Percentiles rank a stretch among this genome's conserved stretches.
phyloP scores from a whole-genome alignment of 345 rosid species.

The Salix suchowensis region DNA sequence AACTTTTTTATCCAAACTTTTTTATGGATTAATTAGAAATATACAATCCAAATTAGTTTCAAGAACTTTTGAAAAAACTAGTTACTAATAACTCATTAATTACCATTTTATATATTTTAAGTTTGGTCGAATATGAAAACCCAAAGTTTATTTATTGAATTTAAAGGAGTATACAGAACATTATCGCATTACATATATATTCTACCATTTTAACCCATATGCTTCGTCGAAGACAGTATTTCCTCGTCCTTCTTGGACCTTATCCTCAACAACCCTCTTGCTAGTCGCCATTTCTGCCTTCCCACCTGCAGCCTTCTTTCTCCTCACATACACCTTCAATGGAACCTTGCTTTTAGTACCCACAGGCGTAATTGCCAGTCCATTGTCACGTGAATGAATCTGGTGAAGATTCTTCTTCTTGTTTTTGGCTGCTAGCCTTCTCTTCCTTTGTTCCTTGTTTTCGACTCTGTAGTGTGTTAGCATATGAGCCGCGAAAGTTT shows the following conservation, averaged over 20 bases:
- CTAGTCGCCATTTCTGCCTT: neutral
- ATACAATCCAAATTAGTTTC: no score
- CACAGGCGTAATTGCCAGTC: slow-evolving; percentile 2
- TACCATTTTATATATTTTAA: no score
- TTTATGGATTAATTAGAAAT: no score
- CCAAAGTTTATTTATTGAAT: no score
- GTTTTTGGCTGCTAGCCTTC: slow-evolving; percentile 18
- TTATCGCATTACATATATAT: no score
- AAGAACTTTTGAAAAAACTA: no score
- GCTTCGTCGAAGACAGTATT: neutral
- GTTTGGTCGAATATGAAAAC: no score
- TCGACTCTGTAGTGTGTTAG: slow-evolving; percentile 11
- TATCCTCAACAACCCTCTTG: neutral
- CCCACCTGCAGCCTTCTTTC: neutral
- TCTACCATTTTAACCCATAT: no score
- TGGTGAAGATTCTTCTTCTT: slow-evolving; percentile 8
- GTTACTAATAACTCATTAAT: no score
- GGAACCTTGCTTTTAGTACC: neutral
- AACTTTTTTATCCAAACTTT: no score
- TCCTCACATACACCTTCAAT: neutral
- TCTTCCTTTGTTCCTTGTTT: slow-evolving; percentile 16
- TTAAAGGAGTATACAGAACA: no score
- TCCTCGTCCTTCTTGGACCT: neutral
- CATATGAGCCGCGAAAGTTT: slow-evolving; percentile 27
- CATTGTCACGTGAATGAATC: neutral